Evolutionary conservation across 2,329 filamentous ascomycete species (phyloP).

Genomic region (Lasiodiplodia gonubiensis): DNA sequence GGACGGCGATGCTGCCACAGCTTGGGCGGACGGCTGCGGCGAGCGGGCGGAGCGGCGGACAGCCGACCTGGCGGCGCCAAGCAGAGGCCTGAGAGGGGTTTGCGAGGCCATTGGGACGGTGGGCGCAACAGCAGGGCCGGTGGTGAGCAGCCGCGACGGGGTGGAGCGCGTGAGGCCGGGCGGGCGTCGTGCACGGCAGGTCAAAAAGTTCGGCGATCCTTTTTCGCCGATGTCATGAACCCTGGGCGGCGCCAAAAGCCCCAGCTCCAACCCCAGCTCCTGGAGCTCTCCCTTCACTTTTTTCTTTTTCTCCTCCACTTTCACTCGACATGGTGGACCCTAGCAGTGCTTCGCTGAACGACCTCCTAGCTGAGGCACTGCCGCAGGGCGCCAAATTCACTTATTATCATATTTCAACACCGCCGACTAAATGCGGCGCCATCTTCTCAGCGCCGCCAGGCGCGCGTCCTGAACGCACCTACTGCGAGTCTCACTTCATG

Average conservation of each 20-base stretch:
- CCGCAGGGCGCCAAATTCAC: constrained; percentile 65
- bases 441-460: constrained; percentile 81
- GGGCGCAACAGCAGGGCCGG: constrained; percentile 23
- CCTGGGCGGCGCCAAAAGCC: background rate
- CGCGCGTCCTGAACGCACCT: constrained; percentile 75
- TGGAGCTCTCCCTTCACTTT: background rate
- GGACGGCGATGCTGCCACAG: constrained; percentile 42
- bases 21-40: constrained; percentile 31
- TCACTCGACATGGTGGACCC: constrained; percentile 7
- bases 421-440: constrained; percentile 73
- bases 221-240: constrained; percentile 20
- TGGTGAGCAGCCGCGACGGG: constrained; percentile 29
- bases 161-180: constrained; percentile 31
- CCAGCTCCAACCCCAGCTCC: constrained; percentile 5
- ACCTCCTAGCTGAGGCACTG: constrained; percentile 59
- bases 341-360: constrained; percentile 31
- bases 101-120: constrained; percentile 54
- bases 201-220: constrained; percentile 29
- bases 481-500: constrained; percentile 83
- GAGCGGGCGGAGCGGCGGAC: constrained; percentile 36
- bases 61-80: constrained; percentile 37
- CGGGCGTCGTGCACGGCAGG: constrained; percentile 29
- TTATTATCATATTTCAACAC: constrained; percentile 86
- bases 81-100: constrained; percentile 45
- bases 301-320: background rate